Evolutionary conservation across 495 filamentous ascomycete species (phyloP), one percentile per base, ranked within the genome.

Genomic region (Aspergillus cristatus): DNA sequence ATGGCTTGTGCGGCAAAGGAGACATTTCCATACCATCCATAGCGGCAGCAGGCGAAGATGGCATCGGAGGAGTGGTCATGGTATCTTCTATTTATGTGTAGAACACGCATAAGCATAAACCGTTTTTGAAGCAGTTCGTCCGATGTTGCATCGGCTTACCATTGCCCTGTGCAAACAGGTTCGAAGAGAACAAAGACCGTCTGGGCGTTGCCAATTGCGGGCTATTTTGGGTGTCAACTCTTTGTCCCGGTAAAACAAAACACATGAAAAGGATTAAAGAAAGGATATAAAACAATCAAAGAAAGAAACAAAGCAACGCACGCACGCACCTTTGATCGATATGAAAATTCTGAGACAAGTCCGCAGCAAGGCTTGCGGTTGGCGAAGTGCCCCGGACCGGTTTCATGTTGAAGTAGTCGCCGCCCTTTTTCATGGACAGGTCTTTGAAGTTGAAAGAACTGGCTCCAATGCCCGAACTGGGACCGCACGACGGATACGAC

Each of bases 271-370:
- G 16, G 1, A 39, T 14, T n/a, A 15, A 10, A 13, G 28, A 35
- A 25, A 8, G 34, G 15, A 32, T 6, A 38, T 14, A 24, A 28
- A 25, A 24, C 20, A 24, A 4, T 4, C 20, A 24, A 24, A 24
- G 20, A 24, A 4, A 4, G 20, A 24, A 8, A 24, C 8, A 24
- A 24, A 4, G 8, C 4, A 20, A 18, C 18, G 7, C 16, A 3
- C 28, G 3, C 34, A 43, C 68, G 60, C 57, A 94, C 89, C 86
- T 93, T 46, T 81, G 80, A 54, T 94, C 88, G 51, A 94, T 80
- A 47, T 87, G 87, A 51, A 97, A 94, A 68, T 96, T 98, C 57
- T 94, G 87, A 31, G 88, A 95, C 48, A 96, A 71, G 59, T 97
- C 91, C 31, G 87, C 87, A 14, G 87, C 90, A 43, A 98, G 64